Evolutionary conservation across 352 stramenopile genomes (phyloP), one percentile per base, ranked within the genome.

Genomic region (Globisporangium splendens): DNA sequence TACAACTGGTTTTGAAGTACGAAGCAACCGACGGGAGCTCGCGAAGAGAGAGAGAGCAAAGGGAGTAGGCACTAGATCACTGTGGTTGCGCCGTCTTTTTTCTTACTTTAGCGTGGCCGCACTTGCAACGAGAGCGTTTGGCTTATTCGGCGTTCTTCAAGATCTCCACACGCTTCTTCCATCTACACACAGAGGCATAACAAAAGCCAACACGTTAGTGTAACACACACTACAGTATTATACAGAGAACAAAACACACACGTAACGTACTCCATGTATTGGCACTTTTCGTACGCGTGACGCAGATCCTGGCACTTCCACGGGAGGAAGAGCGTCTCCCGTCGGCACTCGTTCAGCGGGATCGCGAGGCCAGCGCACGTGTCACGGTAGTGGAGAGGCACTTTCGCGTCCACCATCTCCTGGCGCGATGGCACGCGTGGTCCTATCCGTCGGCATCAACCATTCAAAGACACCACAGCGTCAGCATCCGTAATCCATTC

Each of bases 221-320:
- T 4, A 33, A 41, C 3, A 10, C 12, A 31, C 13, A 35, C 8
- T 35, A 10, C 28, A 35, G 8, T 18, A 17, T n/a, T n/a, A n/a
- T n/a, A n/a, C n/a, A n/a, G n/a, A n/a, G n/a, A 52, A 39, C 1
- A 50, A 28, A 41, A 22, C 44, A 43, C 7, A 8, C 46, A 24
- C 14, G 3, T 33, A n/a, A 61, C 60, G 33, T 54, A 83, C 66
- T 98, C 90, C 63, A 95, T 88, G 75, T 99, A 98, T 83, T 98
- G 85, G 79, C 96, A 99, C 76, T 98, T 98, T 77, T 99, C 96
- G 75, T 99, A 99, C 31, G 91, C 97, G 78, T 99, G 96, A 72
- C 95, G 91, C 73, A 98, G 74, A 70, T 99, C 94, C 69, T 91
- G 83, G 76, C 96, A 99, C 72, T 98, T 92, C 77, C 93, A 98